Conservation (phyloP, 768 basidiomycete species). For the Naematelia encephala region DNA sequence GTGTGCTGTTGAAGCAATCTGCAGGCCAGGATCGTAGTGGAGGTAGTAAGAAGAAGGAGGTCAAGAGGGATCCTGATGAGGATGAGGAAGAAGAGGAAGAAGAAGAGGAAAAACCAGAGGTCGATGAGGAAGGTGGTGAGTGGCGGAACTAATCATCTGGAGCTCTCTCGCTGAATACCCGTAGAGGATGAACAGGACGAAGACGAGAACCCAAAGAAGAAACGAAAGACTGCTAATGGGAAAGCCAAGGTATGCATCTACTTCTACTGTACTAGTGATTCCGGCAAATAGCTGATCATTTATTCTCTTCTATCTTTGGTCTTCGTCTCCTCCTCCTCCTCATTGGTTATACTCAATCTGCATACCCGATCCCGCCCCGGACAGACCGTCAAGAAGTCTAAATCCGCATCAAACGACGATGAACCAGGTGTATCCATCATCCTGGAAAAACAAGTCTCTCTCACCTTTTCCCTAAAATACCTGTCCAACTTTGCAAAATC, state of each 20-base stretch:
- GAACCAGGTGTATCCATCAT: constrained; percentile 63
- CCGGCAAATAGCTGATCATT: background rate
- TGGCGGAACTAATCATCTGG: too few species aligned
- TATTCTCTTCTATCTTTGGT: background rate
- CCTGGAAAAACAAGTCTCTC: constrained; percentile 81
- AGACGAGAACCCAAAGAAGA: constrained; percentile 46
- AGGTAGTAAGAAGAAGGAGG: constrained; percentile 26
- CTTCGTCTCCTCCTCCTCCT: background rate
- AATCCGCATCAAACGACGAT: constrained; percentile 24
- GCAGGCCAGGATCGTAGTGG: constrained; percentile 40
- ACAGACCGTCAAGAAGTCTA: constrained; percentile 43
- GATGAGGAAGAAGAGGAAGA: constrained; percentile 52
- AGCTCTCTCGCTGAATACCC: constrained; percentile 11
- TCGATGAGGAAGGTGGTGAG: constrained; percentile 49
- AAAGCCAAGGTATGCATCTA: constrained; percentile 37
- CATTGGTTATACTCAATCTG: background rate
- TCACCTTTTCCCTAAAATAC: constrained; percentile 96
- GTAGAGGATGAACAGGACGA: constrained; percentile 52
- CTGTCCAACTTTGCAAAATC: constrained; percentile 95
- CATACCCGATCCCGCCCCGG: constrained; percentile 3
- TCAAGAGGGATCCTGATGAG: constrained; percentile 52
- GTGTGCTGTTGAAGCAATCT: constrained; percentile 71
- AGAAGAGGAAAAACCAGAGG: constrained; percentile 55
- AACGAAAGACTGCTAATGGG: constrained; percentile 47
- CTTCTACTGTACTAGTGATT: background rate